Percentiles rank a stretch among this genome's conserved stretches.
Conservation (phyloP, 2,329 filamentous ascomycete species). For the Talaromyces albobiverticillius region DNA sequence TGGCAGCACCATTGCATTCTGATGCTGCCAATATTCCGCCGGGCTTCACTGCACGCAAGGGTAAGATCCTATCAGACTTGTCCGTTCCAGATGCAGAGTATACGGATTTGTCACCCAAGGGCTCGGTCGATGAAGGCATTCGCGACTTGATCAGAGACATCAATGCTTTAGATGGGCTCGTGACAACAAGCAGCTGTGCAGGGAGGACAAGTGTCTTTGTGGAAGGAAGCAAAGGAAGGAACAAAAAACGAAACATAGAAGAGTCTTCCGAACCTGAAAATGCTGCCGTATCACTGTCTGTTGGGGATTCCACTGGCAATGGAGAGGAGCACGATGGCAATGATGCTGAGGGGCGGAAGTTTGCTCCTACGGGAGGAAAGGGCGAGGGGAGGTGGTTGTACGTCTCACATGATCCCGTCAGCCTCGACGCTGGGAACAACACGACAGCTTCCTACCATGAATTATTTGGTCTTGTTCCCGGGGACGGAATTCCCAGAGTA, state of each 20-base stretch:
- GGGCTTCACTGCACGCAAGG: conserved; percentile 62
- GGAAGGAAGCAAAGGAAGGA: conserved; percentile 62
- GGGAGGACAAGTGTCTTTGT: conserved; percentile 84
- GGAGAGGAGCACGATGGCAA: conserved; percentile 19
- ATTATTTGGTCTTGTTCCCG: conserved; percentile 44
- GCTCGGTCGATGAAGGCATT: conserved; percentile 77
- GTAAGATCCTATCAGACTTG: conserved; percentile 68
- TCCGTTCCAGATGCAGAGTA: conserved; percentile 68
- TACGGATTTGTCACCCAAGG: conserved; percentile 83
- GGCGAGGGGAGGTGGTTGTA: conserved; percentile 83
- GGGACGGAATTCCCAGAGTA: conserved; percentile 28
- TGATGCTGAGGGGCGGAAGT: conserved; percentile 24
- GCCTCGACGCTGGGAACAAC: conserved; percentile 18
- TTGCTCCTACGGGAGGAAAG: conserved; percentile 73
- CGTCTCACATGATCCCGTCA: conserved; percentile 76
- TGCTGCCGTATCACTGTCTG: neutral
- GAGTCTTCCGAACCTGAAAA: too few species aligned
- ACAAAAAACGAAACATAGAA: conserved; percentile 1
- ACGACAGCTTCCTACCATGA: conserved; percentile 29
- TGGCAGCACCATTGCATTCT: conserved; percentile 3
- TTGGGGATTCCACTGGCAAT: neutral
- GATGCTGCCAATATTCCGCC: conserved; percentile 17
- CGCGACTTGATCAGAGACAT: conserved; percentile 73
- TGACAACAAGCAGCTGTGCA: conserved; percentile 91
- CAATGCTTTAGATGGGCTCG: conserved; percentile 70